These are phyloP conservation scores for Sporothrix euskadiensis DNA, from an alignment of 2,329 filamentous ascomycete species.

Conservation along the genomic window DNA sequence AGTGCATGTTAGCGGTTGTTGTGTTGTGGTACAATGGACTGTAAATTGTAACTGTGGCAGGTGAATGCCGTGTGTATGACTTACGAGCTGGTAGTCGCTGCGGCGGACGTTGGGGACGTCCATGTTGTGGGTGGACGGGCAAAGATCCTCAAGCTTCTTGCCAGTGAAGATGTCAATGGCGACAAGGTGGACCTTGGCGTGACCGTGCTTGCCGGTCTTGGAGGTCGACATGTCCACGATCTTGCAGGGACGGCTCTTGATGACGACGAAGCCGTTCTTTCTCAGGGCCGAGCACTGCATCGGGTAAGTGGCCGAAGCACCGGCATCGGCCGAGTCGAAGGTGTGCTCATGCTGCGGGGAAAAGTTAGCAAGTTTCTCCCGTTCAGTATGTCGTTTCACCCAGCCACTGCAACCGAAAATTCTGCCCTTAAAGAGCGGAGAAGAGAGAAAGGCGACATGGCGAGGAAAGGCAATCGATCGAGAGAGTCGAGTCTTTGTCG, in stretches of 20 bases:
- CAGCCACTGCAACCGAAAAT: not conserved
- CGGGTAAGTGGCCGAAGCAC: slow-evolving; percentile 89
- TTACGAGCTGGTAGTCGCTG: slow-evolving; percentile 90
- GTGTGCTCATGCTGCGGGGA: slow-evolving; percentile 60
- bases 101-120: slow-evolving; percentile 93
- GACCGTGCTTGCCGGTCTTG: slow-evolving; percentile 99
- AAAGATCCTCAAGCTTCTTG: slow-evolving; percentile 99
- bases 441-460: not conserved
- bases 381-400: not conserved
- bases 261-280: slow-evolving; percentile 98
- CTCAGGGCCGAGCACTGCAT: slow-evolving; percentile 99
- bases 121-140: slow-evolving; percentile 97
- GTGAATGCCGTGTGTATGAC: slow-evolving; percentile 42
- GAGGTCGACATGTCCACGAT: slow-evolving; percentile 99
- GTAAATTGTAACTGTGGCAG: not conserved
- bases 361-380: not conserved
- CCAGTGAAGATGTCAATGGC: slow-evolving; percentile 98
- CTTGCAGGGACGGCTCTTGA: slow-evolving; percentile 99
- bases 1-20: not conserved
- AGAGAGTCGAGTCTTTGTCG: not conserved
- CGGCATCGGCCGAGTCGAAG: slow-evolving; percentile 95
- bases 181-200: slow-evolving; percentile 99
- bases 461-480: not conserved
- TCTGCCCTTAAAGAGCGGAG: not conserved
- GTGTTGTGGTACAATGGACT: not conserved